These are phyloP conservation scores for Cladosporium halotolerans DNA, from an alignment of 2,329 filamentous ascomycete genomes.

Conservation along the genomic window DNA sequence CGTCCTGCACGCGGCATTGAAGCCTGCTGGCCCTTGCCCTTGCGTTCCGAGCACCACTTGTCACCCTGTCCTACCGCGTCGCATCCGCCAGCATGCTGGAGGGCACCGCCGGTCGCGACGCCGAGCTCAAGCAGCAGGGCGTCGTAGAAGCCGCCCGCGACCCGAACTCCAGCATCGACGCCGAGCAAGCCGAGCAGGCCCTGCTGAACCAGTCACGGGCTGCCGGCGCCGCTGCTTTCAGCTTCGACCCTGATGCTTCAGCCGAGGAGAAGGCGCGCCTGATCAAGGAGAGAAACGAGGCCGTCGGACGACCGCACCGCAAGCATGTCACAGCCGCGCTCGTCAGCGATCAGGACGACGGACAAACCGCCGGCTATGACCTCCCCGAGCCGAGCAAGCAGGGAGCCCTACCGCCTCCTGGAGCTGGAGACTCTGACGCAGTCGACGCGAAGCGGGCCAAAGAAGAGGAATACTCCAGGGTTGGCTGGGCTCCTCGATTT, in stretches of 20 bases:
- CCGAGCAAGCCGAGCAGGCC: slow-evolving; percentile 65
- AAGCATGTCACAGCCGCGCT: slow-evolving; percentile 62
- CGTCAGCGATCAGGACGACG: slow-evolving; percentile 73
- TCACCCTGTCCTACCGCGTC: slow-evolving; percentile 8
- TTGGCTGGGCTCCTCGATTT: slow-evolving; percentile 86
- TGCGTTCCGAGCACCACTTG: not conserved
- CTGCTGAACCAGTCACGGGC: slow-evolving; percentile 72
- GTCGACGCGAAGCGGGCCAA: slow-evolving; percentile 5
- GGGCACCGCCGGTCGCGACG: slow-evolving; percentile 20
- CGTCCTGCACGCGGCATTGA: not conserved
- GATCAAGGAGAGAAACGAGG: slow-evolving; percentile 48
- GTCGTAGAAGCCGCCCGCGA: slow-evolving; percentile 70
- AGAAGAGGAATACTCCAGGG: slow-evolving; percentile 40
- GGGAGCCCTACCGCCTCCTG: slow-evolving; percentile 57
- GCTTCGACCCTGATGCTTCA: slow-evolving; percentile 80
- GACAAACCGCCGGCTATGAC: slow-evolving; percentile 62
- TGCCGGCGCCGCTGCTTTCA: slow-evolving; percentile 72
- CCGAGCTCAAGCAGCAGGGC: slow-evolving; percentile 75
- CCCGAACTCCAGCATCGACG: slow-evolving; percentile 59
- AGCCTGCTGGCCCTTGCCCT: not conserved
- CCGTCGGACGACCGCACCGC: slow-evolving; percentile 29
- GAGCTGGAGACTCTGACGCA: slow-evolving; percentile 34
- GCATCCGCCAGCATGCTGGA: slow-evolving; percentile 12
- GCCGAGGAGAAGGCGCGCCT: slow-evolving; percentile 79
- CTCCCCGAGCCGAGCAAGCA: slow-evolving; percentile 68